These are phyloP conservation scores for Phialophora expanda DNA, from an alignment of 2,329 filamentous ascomycete species.

Conservation along the genomic window DNA sequence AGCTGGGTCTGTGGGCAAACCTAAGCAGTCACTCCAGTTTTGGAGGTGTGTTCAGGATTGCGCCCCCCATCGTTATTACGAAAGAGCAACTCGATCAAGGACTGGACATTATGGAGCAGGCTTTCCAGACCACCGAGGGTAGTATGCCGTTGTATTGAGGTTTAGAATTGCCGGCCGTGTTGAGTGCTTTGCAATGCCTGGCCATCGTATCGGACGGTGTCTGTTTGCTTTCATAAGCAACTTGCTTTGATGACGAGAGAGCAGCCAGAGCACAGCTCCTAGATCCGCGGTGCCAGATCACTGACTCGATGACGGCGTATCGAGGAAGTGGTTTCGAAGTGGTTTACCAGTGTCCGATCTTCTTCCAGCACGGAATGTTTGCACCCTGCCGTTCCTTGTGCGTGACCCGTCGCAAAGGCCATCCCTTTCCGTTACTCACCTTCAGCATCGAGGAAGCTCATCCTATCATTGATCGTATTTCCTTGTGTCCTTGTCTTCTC, in stretches of 20 bases:
- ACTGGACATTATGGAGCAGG: conserved; percentile 62
- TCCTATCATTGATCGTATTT: no score
- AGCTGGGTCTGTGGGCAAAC: conserved; percentile 63
- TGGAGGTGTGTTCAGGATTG: conserved; percentile 64
- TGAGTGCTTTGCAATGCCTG: not conserved
- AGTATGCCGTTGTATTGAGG: conserved; percentile 34
- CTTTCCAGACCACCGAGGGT: conserved; percentile 48
- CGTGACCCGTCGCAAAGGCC: not conserved
- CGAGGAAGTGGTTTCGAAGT: not conserved
- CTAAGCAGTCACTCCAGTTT: conserved; percentile 61
- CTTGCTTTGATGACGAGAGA: not conserved
- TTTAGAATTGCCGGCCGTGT: no score
- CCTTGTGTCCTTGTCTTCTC: not conserved
- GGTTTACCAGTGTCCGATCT: not conserved
- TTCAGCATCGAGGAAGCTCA: not conserved
- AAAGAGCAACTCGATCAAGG: conserved; percentile 58
- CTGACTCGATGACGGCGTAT: not conserved
- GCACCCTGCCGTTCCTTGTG: no score
- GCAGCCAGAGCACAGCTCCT: not conserved
- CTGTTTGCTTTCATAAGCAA: not conserved
- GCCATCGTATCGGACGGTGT: not conserved
- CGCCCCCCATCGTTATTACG: conserved; percentile 64
- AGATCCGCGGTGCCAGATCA: not conserved
- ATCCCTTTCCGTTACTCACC: not conserved
- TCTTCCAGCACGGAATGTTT: not conserved